A percentile compares a stretch with the other conserved stretches of the same genome.
Evolutionary conservation across 2,329 filamentous ascomycete genomes (phyloP).

Genomic region (Fusarium gaditjirri): DNA sequence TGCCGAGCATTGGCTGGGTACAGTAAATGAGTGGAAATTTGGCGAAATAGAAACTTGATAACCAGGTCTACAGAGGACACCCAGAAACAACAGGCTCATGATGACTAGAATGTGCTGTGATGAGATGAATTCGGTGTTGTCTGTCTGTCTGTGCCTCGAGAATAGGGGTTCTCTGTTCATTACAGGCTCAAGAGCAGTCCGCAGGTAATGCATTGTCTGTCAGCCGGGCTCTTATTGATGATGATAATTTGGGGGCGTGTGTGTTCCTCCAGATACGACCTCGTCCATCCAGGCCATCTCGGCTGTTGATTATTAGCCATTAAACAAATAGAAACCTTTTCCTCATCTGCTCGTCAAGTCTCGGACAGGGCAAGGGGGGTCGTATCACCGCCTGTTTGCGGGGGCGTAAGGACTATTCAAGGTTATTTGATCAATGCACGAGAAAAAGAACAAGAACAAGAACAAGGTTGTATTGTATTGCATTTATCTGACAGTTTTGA

Average conservation of each 20-base stretch:
- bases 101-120: not conserved
- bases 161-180: conserved; percentile 16
- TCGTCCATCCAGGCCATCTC: conserved; percentile 19
- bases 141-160: not conserved
- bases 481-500: not conserved
- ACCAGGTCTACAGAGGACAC: not conserved
- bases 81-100: not conserved
- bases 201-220: conserved; percentile 1
- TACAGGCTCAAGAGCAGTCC: conserved; percentile 10
- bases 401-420: conserved; percentile 19
- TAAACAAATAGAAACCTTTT: not conserved
- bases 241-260: conserved; percentile 6
- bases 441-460: not conserved
- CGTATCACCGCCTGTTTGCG: conserved; percentile 11
- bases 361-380: not conserved
- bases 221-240: not conserved
- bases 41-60: conserved; percentile 5
- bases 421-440: conserved; percentile 27
- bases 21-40: conserved; percentile 36
- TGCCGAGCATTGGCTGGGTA: conserved; percentile 34
- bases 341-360: not conserved
- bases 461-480: not conserved
- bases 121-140: not conserved
- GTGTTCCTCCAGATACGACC: conserved; percentile 12
- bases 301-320: conserved; percentile 15